These are phyloP conservation scores for Cryptococcus floricola DNA, from an alignment of 1,284 basidiomycete species.

Conservation along the genomic window DNA sequence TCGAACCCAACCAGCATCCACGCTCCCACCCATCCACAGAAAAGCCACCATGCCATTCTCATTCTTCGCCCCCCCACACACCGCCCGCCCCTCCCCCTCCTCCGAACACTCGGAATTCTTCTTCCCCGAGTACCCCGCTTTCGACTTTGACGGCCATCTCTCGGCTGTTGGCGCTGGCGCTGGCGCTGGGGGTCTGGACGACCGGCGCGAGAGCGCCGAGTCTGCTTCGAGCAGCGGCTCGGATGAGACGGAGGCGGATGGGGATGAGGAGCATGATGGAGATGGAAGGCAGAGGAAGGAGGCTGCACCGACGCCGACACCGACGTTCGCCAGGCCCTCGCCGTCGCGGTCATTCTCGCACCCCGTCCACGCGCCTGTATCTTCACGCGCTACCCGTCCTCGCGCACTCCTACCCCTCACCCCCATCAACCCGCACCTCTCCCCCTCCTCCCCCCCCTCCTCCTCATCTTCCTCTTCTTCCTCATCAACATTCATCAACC, in stretches of 20 bases:
- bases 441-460: constrained; percentile 9
- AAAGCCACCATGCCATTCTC: background rate
- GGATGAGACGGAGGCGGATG: background rate
- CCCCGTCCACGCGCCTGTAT: background rate
- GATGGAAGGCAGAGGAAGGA: no score
- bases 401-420: constrained; percentile 18
- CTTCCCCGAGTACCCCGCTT: background rate
- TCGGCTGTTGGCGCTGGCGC: background rate
- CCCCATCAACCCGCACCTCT: constrained; percentile 10
- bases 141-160: background rate
- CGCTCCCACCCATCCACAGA: background rate
- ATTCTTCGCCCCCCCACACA: background rate
- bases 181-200: background rate
- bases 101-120: background rate
- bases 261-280: no score
- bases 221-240: background rate
- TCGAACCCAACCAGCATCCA: background rate
- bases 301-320: no score
- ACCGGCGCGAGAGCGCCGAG: background rate
- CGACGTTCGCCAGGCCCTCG: background rate
- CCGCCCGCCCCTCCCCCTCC: background rate
- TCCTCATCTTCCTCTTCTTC: constrained; percentile 7
- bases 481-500: background rate
- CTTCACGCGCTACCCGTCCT: constrained; percentile 1
- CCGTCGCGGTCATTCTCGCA: background rate